These are phyloP conservation scores for Rhododendron kiyosumense DNA, from an alignment of 148 eudicot genomes.

Conservation along the genomic window DNA sequence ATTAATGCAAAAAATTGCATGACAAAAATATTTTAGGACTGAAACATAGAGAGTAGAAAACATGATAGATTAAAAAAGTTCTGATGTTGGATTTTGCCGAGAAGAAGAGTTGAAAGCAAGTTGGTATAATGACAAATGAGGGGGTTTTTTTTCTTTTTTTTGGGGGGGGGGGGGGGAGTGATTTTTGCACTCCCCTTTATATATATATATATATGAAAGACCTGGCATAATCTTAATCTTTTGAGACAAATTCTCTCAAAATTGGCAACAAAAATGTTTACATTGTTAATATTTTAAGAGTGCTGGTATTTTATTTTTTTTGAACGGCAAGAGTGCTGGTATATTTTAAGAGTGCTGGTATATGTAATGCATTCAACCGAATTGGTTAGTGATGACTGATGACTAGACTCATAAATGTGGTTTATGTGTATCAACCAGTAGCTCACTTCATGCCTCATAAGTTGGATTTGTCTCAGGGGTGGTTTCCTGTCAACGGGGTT, in stretches of 20 bases:
- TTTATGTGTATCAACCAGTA: not conserved
- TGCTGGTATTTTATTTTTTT: not conserved
- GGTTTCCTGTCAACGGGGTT: conserved; percentile 23
- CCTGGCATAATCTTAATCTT: not conserved
- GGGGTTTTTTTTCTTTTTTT: not conserved
- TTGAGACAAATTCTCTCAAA: not conserved
- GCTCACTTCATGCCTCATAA: not conserved
- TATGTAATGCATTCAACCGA: not conserved
- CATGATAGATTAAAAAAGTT: not conserved
- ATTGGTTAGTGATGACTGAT: not conserved
- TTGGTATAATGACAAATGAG: not conserved
- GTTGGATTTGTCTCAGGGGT: conserved; percentile 6
- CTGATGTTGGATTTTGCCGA: not conserved
- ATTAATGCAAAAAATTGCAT: not conserved
- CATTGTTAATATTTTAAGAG: not conserved
- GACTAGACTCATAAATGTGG: not conserved
- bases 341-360: not conserved
- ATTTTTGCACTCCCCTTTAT: too few relatives aligned
- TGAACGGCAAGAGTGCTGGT: too few relatives aligned
- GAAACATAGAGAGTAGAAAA: not conserved
- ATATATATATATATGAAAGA: not conserved
- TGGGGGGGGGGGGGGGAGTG: too few relatives aligned
- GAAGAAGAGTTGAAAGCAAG: not conserved
- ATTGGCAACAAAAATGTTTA: not conserved
- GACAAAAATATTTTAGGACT: not conserved